Base-by-base conservation (phyloP, 2,329 filamentous ascomycete species). In the Lecanosticta acicola region DNA sequence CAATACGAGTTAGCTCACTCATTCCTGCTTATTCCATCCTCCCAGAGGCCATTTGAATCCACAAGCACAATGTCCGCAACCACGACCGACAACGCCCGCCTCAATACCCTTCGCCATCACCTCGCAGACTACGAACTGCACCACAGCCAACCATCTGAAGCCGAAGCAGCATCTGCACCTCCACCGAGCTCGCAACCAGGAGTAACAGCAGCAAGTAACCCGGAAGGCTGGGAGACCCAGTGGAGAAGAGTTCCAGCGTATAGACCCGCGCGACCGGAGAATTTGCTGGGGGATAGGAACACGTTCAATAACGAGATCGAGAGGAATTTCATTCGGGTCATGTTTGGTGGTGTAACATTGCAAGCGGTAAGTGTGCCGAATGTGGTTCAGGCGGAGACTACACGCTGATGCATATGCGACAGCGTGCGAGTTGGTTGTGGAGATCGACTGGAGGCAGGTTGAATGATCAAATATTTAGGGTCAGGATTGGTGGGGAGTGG, bases 401-500 rank as follows among this genome's bases (percentile, higher is more conserved):
- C n/a, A n/a, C n/a, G n/a, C n/a, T n/a, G n/a, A n/a, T n/a, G n/a
- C n/a, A n/a, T 14, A 19, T 9, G 14, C 9, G 9, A 39, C 43
- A 72, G 67, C 62, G 69, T 42, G 58, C 62, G 5, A 66, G 70
- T 2, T 66, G 72, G 34, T 45, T 73, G 1, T 80, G 77, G 77
- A 61, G 71, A n/a, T 61, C 60, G 3, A 78, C 76, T 0, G 65
- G 69, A 2, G 76, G 76, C 0, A 72, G 60, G 48, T 48, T 77
- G 8, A 75, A 74, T 56, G 66, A 73, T 48, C 60, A 62, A n/a
- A 61, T 72, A 17, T 76, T 78, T 41, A 67, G 67, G 24, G 78
- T 77, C 54, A 68, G 71, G 24, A 62, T 80, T 46, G 77, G 78
- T 9, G 77, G 77, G 10, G 77, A 80, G 58, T 61, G 51, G 54